Conservation (phyloP, 176 grass and related monocot species). For the Juncus inflexus region DNA sequence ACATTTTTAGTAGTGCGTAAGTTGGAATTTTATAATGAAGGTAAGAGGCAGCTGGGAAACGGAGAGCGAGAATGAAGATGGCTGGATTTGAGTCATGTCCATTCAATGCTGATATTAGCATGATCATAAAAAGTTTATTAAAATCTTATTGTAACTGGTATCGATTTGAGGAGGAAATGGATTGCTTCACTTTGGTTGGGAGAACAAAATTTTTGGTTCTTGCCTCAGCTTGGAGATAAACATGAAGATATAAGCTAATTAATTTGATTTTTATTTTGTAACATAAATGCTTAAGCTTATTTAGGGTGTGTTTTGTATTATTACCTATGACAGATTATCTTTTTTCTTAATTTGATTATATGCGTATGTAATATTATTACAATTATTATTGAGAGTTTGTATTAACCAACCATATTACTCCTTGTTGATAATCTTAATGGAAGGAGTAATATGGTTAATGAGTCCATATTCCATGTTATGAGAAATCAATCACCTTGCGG, state of each 20-base stretch:
- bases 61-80: conserved; percentile 93
- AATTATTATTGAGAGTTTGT: conserved; percentile 7
- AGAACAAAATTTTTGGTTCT: conserved; percentile 76
- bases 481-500: too few species aligned
- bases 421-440: too few species aligned
- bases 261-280: conserved; percentile 17
- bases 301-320: conserved; percentile 1
- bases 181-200: conserved; percentile 79
- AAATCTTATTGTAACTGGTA: conserved; percentile 80
- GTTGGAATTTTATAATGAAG: conserved; percentile 31
- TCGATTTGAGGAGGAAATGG: conserved; percentile 66
- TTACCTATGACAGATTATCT: neutral
- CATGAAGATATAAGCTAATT: neutral
- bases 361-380: conserved; percentile 1
- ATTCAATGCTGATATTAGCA: conserved; percentile 53
- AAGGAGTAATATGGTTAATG: too few species aligned
- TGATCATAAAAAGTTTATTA: conserved; percentile 46
- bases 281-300: conserved; percentile 19
- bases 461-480: too few species aligned
- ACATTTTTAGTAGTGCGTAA: too few species aligned
- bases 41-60: conserved; percentile 92
- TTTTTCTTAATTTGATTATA: conserved; percentile 12
- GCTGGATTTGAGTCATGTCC: conserved; percentile 63
- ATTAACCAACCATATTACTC: neutral
- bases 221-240: conserved; percentile 84